Base-by-base conservation (phyloP, 768 basidiomycete genomes). In the Lentinus brumalis region DNA sequence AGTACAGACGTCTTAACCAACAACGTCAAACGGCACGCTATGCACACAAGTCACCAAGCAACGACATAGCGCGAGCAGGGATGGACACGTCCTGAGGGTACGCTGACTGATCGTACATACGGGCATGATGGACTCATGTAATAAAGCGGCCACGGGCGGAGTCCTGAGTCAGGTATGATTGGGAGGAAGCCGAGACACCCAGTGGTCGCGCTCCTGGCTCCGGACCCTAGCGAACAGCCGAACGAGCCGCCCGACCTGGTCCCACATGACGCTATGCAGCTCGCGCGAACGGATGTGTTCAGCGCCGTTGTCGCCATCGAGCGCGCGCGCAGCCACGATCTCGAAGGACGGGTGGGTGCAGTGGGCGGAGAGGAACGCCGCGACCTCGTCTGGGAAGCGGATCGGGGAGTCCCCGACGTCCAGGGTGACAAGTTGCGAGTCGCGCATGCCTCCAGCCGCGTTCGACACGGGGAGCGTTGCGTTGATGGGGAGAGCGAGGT, bases 341-440 rank as follows among this genome's bases (percentile, higher is more conserved):
- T 21, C 44, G 62, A 63, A 53, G 14, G 35, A 29, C 35, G 62
- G 62, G n/a, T 59, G 54, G 1, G 62, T 56, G 57, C 62, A 63
- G 50, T 56, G 39, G n/a, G 62, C 62, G 42, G 62, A 63, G 21
- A 63, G 53, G 47, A 57, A 57, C 38, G 58, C 62, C 31, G 62
- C 62, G 41, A 59, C 57, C 18, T 59, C 62, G 32, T 59, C 62
- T 16, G 62, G 53, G n/a, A 26, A 44, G 49, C 29, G 15, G 38
- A 63, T 59, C 12, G 62, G 57, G 16, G 62, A 55, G 54, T 63
- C 62, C n/a, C 42, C 57, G 53, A 63, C 62, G 35, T 63, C 62
- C n/a, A 63, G 53, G 16, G 54, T 63, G 30, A 50, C 31, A 12
- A 63, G 57, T n/a, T 58, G 40, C n/a, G 52, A 38, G 53, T 21